phyloP scores from a whole-genome alignment of 331 rosid genomes.

The Rosa hybrid region DNA sequence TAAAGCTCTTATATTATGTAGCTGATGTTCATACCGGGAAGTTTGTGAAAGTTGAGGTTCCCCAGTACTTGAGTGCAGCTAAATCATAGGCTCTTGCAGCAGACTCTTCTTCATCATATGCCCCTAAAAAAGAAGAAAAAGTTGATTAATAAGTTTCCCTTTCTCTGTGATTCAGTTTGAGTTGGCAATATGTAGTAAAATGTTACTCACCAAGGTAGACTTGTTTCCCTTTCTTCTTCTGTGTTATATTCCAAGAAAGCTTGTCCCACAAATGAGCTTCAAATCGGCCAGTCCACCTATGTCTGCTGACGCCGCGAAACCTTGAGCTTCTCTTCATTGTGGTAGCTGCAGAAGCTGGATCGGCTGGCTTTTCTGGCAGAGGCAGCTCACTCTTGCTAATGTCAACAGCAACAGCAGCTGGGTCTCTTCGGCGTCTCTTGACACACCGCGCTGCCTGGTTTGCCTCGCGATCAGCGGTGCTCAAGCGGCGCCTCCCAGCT shows the following conservation, averaged over 20 bases:
- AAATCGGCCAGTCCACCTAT: conserved; percentile 80
- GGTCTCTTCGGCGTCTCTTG: conserved; percentile 56
- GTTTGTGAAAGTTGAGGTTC: conserved; percentile 72
- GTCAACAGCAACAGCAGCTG: conserved; percentile 26
- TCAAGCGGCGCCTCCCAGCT: conserved; percentile 25
- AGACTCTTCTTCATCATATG: conserved; percentile 85
- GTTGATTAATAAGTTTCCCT: background rate
- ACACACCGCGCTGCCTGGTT: conserved; percentile 31
- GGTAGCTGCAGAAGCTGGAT: conserved; percentile 42
- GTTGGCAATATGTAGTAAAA: background rate
- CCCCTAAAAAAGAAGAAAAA: conserved; percentile 45
- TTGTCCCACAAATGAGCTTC: conserved; percentile 93
- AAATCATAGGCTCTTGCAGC: conserved; percentile 93
- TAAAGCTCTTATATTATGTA: background rate
- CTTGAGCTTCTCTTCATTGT: conserved; percentile 66
- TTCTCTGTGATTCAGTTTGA: background rate
- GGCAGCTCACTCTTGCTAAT: conserved; percentile 26
- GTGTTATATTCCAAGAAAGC: conserved; percentile 82
- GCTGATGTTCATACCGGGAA: conserved; percentile 51
- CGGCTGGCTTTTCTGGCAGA: conserved; percentile 26
- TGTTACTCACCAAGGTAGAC: conserved; percentile 75
- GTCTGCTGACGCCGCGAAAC: conserved; percentile 80
- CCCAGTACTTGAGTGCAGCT: conserved; percentile 91
- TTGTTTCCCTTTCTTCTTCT: conserved; percentile 90
- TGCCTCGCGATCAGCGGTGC: conserved; percentile 32